phyloP scores from a whole-genome alignment of 1,284 basidiomycete species.

The Vanrija pseudolonga region DNA sequence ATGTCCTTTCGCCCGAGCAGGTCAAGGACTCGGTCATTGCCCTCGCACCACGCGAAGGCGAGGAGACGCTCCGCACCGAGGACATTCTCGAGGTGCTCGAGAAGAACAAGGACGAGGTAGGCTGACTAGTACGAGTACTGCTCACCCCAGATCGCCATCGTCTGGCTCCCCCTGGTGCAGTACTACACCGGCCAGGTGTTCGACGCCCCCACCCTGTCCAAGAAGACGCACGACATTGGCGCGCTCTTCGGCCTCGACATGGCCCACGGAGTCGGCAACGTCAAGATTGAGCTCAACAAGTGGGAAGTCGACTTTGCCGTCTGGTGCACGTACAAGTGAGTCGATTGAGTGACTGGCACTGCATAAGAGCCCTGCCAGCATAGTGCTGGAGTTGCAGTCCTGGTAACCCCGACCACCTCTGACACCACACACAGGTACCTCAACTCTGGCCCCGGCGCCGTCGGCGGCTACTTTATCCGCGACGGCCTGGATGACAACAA shows the following conservation, averaged over 20 bases:
- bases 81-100: constrained; percentile 80
- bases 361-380: background rate
- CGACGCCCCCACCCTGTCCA: constrained; percentile 76
- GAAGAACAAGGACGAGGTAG: constrained; percentile 58
- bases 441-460: constrained; percentile 91
- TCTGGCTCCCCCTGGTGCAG: constrained; percentile 86
- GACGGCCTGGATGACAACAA: constrained; percentile 42
- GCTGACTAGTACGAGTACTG: background rate
- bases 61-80: constrained; percentile 80
- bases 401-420: no score
- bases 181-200: constrained; percentile 98
- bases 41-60: constrained; percentile 72
- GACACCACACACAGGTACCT: no score
- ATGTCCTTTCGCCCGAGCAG: constrained; percentile 61
- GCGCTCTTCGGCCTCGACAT: constrained; percentile 94
- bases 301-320: constrained; percentile 97
- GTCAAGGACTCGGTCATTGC: constrained; percentile 64
- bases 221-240: constrained; percentile 71
- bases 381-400: background rate
- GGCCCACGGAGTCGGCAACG: constrained; percentile 92
- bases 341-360: no score
- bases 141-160: constrained; percentile 65
- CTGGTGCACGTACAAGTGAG: constrained; percentile 97
- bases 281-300: constrained; percentile 80
- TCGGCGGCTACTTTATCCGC: constrained; percentile 63